phyloP scores from a whole-genome alignment of 192 early-diverging fungal genomes.

The Dimargaris xerosporica region DNA sequence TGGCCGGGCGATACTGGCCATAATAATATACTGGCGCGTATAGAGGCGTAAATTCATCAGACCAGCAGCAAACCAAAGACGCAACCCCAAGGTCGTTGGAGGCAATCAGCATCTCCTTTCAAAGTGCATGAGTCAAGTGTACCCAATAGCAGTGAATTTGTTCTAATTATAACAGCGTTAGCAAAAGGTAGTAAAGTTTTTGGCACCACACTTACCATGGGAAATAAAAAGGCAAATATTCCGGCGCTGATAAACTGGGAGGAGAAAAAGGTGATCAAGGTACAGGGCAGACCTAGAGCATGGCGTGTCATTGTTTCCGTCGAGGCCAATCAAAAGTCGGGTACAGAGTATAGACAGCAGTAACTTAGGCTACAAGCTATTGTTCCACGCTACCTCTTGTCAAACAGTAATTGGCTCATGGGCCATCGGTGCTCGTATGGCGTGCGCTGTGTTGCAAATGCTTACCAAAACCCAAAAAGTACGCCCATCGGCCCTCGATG shows the following conservation, averaged over 20 bases:
- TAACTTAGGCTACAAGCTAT: no score
- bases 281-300: slow-evolving; percentile 19
- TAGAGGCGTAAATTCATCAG: no score
- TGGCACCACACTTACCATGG: slow-evolving; percentile 17
- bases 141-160: no score
- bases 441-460: neutral
- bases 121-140: no score
- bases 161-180: slow-evolving; percentile 13
- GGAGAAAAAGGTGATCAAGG: slow-evolving; percentile 31
- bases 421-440: neutral
- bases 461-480: slow-evolving; percentile 46
- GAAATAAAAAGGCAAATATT: slow-evolving; percentile 32
- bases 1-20: slow-evolving; percentile 31
- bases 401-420: neutral
- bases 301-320: no score
- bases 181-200: slow-evolving; percentile 5
- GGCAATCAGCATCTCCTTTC: no score
- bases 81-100: no score
- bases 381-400: no score
- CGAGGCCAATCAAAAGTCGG: no score
- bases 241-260: slow-evolving; percentile 27
- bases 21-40: slow-evolving; percentile 26
- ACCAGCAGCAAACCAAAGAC: no score
- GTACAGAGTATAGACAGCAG: no score
- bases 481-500: slow-evolving; percentile 40